Percentiles rank a stretch among this genome's conserved stretches.
These are phyloP conservation scores for Yamadazyma kanchanaburiensis DNA, from an alignment of 1,139 yeast genomes.

Conservation along the genomic window DNA sequence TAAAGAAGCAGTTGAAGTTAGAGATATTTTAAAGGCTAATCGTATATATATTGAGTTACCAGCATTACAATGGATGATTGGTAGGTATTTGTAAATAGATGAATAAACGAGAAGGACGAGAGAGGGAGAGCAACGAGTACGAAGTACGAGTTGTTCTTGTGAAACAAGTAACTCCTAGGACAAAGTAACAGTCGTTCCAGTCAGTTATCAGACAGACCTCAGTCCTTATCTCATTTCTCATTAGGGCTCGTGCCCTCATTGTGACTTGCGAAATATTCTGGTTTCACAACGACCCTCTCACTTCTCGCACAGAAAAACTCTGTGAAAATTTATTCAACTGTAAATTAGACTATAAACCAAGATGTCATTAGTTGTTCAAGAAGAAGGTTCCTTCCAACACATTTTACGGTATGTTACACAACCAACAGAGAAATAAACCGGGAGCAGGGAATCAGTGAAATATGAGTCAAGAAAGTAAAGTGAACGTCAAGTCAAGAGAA, in stretches of 20 bases:
- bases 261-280: conserved; percentile 3
- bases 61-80: conserved; percentile 63
- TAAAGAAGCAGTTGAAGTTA: conserved; percentile 78
- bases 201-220: too few species aligned
- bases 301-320: conserved; percentile 6
- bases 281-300: conserved; percentile 7
- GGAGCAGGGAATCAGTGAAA: too few species aligned
- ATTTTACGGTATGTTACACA: conserved; percentile 86
- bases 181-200: background rate
- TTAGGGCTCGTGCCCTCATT: conserved; percentile 4
- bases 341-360: conserved; percentile 29
- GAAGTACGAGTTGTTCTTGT: too few species aligned
- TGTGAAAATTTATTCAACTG: conserved; percentile 7
- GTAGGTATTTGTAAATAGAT: conserved; percentile 23
- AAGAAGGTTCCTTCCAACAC: conserved; percentile 99
- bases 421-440: background rate
- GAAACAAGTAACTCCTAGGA: too few species aligned
- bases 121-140: too few species aligned
- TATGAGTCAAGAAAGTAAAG: too few species aligned
- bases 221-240: too few species aligned
- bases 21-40: conserved; percentile 80
- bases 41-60: conserved; percentile 69
- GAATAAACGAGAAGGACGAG: too few species aligned
- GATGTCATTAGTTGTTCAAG: conserved; percentile 98
- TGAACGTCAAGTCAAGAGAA: too few species aligned